Conservation (phyloP, 768 basidiomycete genomes). For the Austroboletus festivus region DNA sequence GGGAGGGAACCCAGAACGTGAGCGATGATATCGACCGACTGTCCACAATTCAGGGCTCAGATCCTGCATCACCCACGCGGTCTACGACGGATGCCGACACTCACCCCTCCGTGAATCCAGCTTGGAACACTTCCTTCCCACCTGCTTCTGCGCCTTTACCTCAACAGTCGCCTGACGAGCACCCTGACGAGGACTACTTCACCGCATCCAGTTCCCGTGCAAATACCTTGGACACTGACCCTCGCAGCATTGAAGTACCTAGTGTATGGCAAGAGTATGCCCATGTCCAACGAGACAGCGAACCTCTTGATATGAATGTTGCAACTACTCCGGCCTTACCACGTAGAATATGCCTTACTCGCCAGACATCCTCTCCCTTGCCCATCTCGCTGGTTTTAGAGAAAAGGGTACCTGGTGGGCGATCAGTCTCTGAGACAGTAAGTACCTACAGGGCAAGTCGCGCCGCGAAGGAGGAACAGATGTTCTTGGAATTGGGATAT, state of each 20-base stretch:
- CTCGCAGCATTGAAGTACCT: constrained; percentile 16
- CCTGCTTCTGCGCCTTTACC: constrained; percentile 15
- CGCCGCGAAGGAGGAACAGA: constrained; percentile 64
- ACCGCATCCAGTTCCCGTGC: constrained; percentile 25
- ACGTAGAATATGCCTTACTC: constrained; percentile 51
- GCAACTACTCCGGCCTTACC: constrained; percentile 47
- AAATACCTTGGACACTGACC: constrained; percentile 18
- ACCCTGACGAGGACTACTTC: constrained; percentile 32
- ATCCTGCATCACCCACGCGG: constrained; percentile 21
- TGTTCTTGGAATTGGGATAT: constrained; percentile 62
- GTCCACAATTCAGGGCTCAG: constrained; percentile 24
- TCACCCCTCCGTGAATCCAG: constrained; percentile 4
- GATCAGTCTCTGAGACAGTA: constrained; percentile 33
- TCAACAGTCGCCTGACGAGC: constrained; percentile 24
- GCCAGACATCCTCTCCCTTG: constrained; percentile 64
- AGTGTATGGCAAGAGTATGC: constrained; percentile 28
- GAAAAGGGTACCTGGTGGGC: constrained; percentile 31
- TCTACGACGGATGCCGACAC: constrained; percentile 6
- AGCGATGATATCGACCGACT: constrained; percentile 33
- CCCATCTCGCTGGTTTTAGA: constrained; percentile 41
- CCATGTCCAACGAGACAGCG: constrained; percentile 25
- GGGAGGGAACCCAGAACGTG: constrained; percentile 74
- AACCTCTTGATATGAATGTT: constrained; percentile 29
- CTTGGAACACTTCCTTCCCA: constrained; percentile 5
- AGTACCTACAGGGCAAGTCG: constrained; percentile 40